Base-by-base conservation (phyloP, 2,329 filamentous ascomycete species). In the Cucurbitaria berberidis region DNA sequence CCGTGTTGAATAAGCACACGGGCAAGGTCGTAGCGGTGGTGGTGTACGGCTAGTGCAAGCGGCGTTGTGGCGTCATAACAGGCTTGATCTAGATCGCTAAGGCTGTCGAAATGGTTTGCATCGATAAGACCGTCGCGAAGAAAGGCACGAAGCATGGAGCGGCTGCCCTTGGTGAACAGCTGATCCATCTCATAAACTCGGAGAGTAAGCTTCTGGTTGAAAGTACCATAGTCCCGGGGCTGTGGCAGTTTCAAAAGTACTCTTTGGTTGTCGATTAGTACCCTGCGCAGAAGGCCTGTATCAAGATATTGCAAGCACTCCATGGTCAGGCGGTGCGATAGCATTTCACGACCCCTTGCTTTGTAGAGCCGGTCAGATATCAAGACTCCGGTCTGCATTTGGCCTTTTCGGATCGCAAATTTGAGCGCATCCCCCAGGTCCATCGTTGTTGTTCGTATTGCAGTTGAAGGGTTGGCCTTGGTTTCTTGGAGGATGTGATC, bases 21-120 rank as follows among this genome's bases (percentile, higher is more conserved):
- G n/a, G 43, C 43, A 27, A 46, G 36, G 22, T 46, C 48, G 30
- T 42, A 42, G 11, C 43, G 48, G 16, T 35, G 30, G 6, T 42
- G 7, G 1, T 11, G 9, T 21, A 46, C 7, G 2, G 29, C 36
- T 5, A 51, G 6, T 18, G 24, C 24, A 13, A 51, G 43, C 24
- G 48, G 43, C 18, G 48, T 42, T 6, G 21, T 36, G 11, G 5
- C 35, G 35, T 1, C 32, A 5, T 11, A n/a, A n/a, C n/a, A n/a
- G n/a, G n/a, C n/a, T n/a, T n/a, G n/a, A n/a, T n/a, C n/a, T n/a
- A n/a, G n/a, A n/a, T n/a, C n/a, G n/a, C n/a, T n/a, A n/a, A n/a
- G n/a, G n/a, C n/a, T n/a, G n/a, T n/a, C n/a, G n/a, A n/a, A 36
- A 13, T 27, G 18, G 19, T 45, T 34, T 10, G 43, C 30, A 36